Base-by-base conservation (phyloP, 345 rosid genomes). In the Draba incana region DNA sequence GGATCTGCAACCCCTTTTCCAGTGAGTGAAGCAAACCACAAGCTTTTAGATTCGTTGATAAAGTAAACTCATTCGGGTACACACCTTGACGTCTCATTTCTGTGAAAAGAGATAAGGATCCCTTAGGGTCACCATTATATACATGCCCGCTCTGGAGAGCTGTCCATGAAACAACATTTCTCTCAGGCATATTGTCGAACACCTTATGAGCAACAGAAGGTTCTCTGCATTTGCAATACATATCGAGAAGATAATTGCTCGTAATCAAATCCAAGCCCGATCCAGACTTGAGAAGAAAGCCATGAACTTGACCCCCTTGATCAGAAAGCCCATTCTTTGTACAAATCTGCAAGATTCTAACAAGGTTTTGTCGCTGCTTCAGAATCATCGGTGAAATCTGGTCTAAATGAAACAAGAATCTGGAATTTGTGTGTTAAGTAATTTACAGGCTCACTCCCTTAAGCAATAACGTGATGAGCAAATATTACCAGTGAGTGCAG, bases 101-200 rank as follows among this genome's bases (percentile, higher is more conserved):
- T 30, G 64, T 47, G 60, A 87, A 80, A 0, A 86, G 75, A 47
- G 58, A 70, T n/a, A 89, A 72, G 0, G 88, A 81, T 48, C 38
- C 77, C 11, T 54, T 65, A 12, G 85, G 82, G 44, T 78, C 62
- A 8, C 86, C 86, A 8, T 68, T 76, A 25, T 62, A 80, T 38
- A 91, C 71, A 69, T 77, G 74, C 35, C 91, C 97, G 15, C 90
- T 81, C 92, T 87, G 87, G 41, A 91, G 96, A 45, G 92, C 80
- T 1, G 97, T 88, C 96, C 93, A 87, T 25, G 93, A 85, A 83
- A 87, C 89, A 75, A 85, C 84, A 16, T 89, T 89, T 80, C 86
- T 83, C 30, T 75, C 79, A 35, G 57, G 74, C 96, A 89, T 85
- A 79, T 43, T 79, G 53, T 89, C 88, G 66, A 89, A 87, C 91